phyloP scores from a whole-genome alignment of 1,284 basidiomycete genomes.

The Ustilago cynodontis region DNA sequence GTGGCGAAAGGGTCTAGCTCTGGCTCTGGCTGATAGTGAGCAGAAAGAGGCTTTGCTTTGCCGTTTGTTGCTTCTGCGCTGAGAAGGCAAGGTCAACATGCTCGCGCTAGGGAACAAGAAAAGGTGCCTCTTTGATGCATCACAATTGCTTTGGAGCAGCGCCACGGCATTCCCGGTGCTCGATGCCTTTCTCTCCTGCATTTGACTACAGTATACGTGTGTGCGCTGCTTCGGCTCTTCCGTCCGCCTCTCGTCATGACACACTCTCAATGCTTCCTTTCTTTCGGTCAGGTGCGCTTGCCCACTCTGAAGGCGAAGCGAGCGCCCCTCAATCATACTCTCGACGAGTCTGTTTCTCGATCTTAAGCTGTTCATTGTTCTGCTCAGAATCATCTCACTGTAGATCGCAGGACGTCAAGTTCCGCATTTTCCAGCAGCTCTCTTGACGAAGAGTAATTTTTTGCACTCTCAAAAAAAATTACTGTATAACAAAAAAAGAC shows the following conservation, averaged over 20 bases:
- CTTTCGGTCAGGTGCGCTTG: neutral
- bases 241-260: neutral
- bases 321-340: neutral
- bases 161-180: slow-evolving; percentile 2
- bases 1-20: slow-evolving; percentile 6
- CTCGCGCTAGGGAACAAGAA: slow-evolving; percentile 3
- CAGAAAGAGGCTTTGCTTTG: too few species aligned
- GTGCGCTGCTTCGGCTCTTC: neutral
- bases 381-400: neutral
- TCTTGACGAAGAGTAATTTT: too few species aligned
- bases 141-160: slow-evolving; percentile 1
- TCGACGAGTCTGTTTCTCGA: neutral
- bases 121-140: neutral
- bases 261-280: neutral
- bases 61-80: neutral
- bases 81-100: neutral
- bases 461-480: neutral
- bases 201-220: too few species aligned
- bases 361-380: neutral
- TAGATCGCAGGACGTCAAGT: neutral
- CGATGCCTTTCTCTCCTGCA: neutral
- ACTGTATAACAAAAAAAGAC: too few species aligned
- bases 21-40: neutral
- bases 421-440: neutral
- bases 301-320: neutral